Base-by-base conservation (phyloP, 345 rosid genomes). In the Lepidium sativum region DNA sequence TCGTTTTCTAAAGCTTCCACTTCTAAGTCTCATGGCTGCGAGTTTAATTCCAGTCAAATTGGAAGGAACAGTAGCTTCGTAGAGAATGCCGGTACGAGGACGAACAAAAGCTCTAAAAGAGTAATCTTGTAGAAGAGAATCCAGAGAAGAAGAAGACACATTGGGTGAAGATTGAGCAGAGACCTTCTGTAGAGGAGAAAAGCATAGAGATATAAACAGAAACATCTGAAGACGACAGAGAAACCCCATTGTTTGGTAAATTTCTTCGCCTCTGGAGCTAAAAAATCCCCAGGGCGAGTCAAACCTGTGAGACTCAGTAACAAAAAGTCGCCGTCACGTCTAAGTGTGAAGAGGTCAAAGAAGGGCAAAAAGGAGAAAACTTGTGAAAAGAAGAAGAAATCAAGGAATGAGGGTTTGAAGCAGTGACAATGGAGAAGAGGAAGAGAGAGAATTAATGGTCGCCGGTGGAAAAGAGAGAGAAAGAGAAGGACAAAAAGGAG, bases 61-160 rank as follows among this genome's bases (percentile, higher is more conserved):
- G 1, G 86, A 71, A 9, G 95, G 97, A 39, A 78, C 85, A 13
- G 2, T 13, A 54, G 71, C 97, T 13, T 81, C 75, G 50, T 85
- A 91, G 12, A 77, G 71, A 39, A 74, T 54, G 51, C 99, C 99
- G 0, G 99, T 94, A 61, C 59, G 85, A 0, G 99, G 96, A 25
- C 68, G 83, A 65, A 70, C 71, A 34, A 94, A 84, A 1, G 88
- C 89, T 76, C 67, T 75, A 39, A 73, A 91, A 8, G 97, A 92
- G 69, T 82, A 85, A 63, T 85, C 91, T 78, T 91, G 97, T 23
- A 94, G 99, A 71, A 94, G 86, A n/a, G 71, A 60, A 70, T 94
- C 96, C 5, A 91, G 91, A 56, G 85, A 84, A 9, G 77, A 54
- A 0, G 87, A 17, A n/a, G 54, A 20, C 0, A 75, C 40, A 64